phyloP scores from a whole-genome alignment of 371 early-diverging fungal genomes.

The Cokeromyces recurvatus region DNA sequence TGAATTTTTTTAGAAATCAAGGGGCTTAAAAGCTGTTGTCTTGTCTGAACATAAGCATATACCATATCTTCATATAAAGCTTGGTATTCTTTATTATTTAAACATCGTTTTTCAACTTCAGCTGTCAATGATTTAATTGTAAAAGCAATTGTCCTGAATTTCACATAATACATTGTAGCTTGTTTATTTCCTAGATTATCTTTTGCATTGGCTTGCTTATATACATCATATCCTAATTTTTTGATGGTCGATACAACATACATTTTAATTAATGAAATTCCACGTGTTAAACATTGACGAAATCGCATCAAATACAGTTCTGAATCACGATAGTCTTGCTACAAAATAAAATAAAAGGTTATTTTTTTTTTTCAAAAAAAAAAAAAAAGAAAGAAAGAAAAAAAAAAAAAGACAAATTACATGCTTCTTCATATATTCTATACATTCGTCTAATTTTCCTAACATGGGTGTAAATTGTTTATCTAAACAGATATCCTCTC shows the following conservation, averaged over 20 bases:
- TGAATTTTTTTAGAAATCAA: slow-evolving; percentile 60
- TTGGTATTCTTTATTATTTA: slow-evolving; percentile 70
- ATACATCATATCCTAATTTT: slow-evolving; percentile 56
- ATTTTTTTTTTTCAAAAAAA: not conserved
- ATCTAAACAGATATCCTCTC: slow-evolving; percentile 76
- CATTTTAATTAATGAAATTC: slow-evolving; percentile 86
- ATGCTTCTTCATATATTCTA: slow-evolving; percentile 73
- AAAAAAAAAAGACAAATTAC: slow-evolving; percentile 30
- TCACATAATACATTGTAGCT: slow-evolving; percentile 69
- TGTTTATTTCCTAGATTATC: slow-evolving; percentile 28
- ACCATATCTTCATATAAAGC: slow-evolving; percentile 71
- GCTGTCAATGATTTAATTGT: slow-evolving; percentile 56
- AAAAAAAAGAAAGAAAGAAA: too few species aligned
- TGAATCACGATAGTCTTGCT: slow-evolving; percentile 75
- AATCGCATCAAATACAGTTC: slow-evolving; percentile 89
- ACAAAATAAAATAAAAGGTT: not conserved
- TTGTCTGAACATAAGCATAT: slow-evolving; percentile 64
- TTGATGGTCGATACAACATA: slow-evolving; percentile 70
- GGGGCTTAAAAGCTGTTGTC: slow-evolving; percentile 64
- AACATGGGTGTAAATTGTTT: slow-evolving; percentile 76
- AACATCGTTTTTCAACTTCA: slow-evolving; percentile 72
- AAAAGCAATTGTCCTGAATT: slow-evolving; percentile 68
- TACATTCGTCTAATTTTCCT: slow-evolving; percentile 68
- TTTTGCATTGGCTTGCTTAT: slow-evolving; percentile 35
- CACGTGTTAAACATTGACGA: slow-evolving; percentile 86